Evolutionary conservation across 2,329 filamentous ascomycete genomes (phyloP).

Genomic region (Metarhizium brunneum): DNA sequence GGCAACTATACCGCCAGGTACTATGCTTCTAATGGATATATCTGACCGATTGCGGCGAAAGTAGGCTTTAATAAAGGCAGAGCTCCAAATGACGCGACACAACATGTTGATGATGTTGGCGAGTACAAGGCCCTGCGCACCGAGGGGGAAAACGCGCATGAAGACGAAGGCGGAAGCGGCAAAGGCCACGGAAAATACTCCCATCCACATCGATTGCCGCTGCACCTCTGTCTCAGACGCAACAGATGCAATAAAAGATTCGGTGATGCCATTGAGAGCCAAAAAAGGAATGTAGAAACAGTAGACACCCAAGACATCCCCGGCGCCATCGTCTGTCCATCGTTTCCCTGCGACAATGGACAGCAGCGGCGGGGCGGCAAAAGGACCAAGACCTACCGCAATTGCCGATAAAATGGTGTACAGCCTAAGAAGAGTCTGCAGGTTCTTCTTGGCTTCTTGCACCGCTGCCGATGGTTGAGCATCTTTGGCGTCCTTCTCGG

Average conservation of each 20-base stretch:
- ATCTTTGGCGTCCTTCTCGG: constrained; percentile 8
- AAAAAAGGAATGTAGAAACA: constrained; percentile 91
- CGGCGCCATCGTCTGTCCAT: constrained; percentile 69
- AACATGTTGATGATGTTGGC: constrained; percentile 89
- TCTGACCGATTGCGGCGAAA: constrained; percentile 37
- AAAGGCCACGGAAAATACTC: constrained; percentile 68
- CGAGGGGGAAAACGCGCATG: constrained; percentile 58
- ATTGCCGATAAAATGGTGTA: constrained; percentile 68
- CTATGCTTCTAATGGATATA: constrained; percentile 17
- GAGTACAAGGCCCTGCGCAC: constrained; percentile 71
- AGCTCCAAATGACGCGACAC: constrained; percentile 75
- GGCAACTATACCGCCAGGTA: constrained; percentile 18
- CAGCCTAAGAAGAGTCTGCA: constrained; percentile 56
- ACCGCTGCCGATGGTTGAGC: constrained; percentile 18
- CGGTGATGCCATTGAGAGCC: constrained; percentile 82
- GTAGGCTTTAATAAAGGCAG: constrained; percentile 58
- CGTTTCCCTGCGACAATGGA: constrained; percentile 64
- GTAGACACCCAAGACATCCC: constrained; percentile 66
- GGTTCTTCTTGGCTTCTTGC: constrained; percentile 37
- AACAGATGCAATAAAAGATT: constrained; percentile 87
- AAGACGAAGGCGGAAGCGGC: constrained; percentile 65
- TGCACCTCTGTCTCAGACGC: constrained; percentile 68
- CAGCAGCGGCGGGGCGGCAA: constrained; percentile 64
- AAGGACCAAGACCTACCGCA: constrained; percentile 62
- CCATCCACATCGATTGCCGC: constrained; percentile 76